Evolutionary conservation across 2,329 filamentous ascomycete species (phyloP).

Genomic region (Fusarium globosum): DNA sequence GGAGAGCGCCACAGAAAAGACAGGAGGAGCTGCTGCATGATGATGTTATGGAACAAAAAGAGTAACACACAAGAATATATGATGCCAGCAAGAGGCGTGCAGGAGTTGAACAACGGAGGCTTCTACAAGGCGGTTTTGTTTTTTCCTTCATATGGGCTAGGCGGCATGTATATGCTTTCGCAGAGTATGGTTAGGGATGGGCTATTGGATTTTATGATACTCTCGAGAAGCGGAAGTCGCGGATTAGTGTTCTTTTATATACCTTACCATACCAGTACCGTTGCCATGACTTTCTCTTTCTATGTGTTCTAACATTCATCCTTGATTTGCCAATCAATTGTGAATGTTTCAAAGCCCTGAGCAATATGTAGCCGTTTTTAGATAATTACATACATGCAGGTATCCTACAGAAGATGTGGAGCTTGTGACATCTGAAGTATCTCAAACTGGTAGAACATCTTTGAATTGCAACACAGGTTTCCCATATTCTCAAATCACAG

Average conservation of each 20-base stretch:
- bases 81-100: slow-evolving; percentile 5
- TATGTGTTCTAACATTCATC: neutral
- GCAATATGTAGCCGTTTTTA: neutral
- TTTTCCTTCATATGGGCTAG: slow-evolving; percentile 1
- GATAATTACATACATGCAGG: neutral
- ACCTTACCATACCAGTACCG: neutral
- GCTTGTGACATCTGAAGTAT: neutral
- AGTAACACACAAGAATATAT: slow-evolving; percentile 1
- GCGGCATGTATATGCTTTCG: neutral
- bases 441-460: neutral
- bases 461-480: neutral
- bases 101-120: slow-evolving; percentile 13
- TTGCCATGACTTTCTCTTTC: neutral
- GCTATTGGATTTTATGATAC: slow-evolving; percentile 26
- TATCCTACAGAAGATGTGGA: neutral
- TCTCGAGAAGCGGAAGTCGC: neutral
- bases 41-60: slow-evolving; percentile 9
- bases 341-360: neutral
- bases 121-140: neutral
- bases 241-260: neutral
- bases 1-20: slow-evolving; percentile 49
- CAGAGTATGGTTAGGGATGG: slow-evolving; percentile 7
- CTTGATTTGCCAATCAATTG: neutral
- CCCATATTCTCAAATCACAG: neutral
- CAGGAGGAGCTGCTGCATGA: slow-evolving; percentile 14